Conservation (phyloP, 2,329 filamentous ascomycete species). For the Ophiostoma australiae region DNA sequence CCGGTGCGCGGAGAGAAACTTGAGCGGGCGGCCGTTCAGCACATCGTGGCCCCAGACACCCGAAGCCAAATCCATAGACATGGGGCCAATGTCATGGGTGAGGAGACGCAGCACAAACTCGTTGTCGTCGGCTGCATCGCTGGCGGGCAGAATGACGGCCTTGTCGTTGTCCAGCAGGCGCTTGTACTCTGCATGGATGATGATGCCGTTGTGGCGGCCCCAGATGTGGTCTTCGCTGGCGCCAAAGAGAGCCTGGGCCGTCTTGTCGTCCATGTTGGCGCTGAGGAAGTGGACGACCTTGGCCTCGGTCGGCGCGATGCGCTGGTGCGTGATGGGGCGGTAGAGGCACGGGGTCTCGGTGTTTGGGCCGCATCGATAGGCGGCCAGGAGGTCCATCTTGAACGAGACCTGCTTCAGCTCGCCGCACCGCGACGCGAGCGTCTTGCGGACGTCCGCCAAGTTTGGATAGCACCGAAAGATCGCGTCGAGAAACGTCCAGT, state of each 20-base stretch:
- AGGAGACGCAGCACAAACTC: background rate
- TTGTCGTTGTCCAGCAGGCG: background rate
- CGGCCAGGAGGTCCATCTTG: background rate
- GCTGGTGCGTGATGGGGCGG: background rate
- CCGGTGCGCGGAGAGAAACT: background rate
- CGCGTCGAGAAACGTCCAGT: background rate
- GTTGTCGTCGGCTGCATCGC: background rate
- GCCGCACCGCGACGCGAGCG: background rate
- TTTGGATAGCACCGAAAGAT: background rate
- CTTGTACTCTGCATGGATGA: background rate
- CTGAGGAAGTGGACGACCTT: conserved; percentile 14
- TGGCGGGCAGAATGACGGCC: background rate
- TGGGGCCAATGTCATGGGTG: background rate
- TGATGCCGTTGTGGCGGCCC: background rate
- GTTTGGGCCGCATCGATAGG: background rate
- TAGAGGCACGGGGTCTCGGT: background rate
- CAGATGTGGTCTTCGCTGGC: background rate
- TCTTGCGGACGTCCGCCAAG: background rate
- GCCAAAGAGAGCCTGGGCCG: conserved; percentile 7
- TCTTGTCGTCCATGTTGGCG: background rate
- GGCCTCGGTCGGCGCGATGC: background rate
- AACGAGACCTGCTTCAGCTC: background rate
- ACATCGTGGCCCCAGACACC: background rate
- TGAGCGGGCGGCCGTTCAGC: background rate
- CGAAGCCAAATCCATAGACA: background rate